Percentiles rank a stretch among this genome's conserved stretches.
Conservation (phyloP, 352 stramenopile species). For the Phytophthora pinifolia region DNA sequence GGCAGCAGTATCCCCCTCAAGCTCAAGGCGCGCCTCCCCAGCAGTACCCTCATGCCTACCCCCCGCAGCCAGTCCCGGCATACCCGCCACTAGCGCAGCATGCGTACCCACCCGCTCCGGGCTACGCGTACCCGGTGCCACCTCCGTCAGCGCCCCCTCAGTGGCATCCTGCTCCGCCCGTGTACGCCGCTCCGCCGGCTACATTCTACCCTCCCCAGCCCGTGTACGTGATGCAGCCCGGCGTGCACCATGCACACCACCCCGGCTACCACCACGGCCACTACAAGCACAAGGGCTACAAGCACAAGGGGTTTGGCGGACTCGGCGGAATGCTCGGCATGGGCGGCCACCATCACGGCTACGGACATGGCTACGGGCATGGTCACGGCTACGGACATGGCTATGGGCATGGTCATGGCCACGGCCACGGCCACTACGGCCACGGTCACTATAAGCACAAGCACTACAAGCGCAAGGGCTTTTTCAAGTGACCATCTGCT, state of each 20-base stretch:
- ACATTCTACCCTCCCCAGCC: conserved; percentile 23
- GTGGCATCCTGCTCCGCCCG: neutral
- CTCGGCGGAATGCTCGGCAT: conserved; percentile 24
- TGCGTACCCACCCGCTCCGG: conserved; percentile 3
- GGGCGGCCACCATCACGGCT: conserved; percentile 10
- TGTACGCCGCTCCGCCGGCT: conserved; percentile 12
- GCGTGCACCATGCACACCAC: conserved; percentile 23
- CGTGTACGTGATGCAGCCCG: conserved; percentile 34
- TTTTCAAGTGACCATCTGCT: conserved; percentile 18
- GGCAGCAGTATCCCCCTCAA: conserved; percentile 25
- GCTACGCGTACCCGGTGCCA: conserved; percentile 4
- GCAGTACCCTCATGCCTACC: conserved; percentile 25
- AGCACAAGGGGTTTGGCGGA: conserved; percentile 12
- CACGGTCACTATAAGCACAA: conserved; percentile 32
- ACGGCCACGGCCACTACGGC: conserved; percentile 6
- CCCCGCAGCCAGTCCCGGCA: conserved; percentile 7
- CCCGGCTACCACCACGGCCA: conserved; percentile 24
- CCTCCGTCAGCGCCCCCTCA: neutral
- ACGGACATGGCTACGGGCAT: neutral
- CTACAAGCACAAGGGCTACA: conserved; percentile 26
- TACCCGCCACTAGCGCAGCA: conserved; percentile 14
- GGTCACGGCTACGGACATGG: conserved; percentile 6
- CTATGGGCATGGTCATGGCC: neutral
- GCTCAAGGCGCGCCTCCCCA: conserved; percentile 4
- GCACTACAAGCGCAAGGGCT: conserved; percentile 34